phyloP scores from a whole-genome alignment of 2,329 filamentous ascomycete genomes.

The Pyricularia grisea region DNA sequence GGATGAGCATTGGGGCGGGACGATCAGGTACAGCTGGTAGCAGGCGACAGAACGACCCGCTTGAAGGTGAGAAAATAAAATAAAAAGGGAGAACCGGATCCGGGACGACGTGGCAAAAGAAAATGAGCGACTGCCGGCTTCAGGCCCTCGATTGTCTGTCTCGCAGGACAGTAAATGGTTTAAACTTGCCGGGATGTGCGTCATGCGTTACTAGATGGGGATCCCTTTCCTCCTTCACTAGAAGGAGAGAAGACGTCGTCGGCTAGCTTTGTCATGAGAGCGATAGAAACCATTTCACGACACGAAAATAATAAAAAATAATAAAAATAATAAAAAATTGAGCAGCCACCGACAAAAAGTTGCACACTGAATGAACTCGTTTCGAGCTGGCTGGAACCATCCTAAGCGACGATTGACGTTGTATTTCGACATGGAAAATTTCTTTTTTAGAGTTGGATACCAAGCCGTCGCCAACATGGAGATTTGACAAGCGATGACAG shows the following conservation, averaged over 20 bases:
- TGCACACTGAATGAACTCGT: background rate
- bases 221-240: background rate
- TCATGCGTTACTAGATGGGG: background rate
- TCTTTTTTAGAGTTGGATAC: background rate
- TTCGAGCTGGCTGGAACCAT: background rate
- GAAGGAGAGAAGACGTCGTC: background rate
- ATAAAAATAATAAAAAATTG: too few relatives aligned
- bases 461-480: background rate
- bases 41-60: background rate
- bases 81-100: background rate
- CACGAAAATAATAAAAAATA: too few relatives aligned
- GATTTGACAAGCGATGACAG: background rate
- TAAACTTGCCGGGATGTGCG: background rate
- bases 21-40: background rate
- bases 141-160: background rate
- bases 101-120: background rate
- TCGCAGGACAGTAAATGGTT: background rate
- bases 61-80: background rate
- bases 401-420: background rate
- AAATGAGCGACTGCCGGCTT: background rate
- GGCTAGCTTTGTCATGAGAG: background rate
- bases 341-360: background rate
- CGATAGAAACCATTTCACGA: background rate
- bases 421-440: background rate
- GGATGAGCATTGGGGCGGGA: background rate